Base-by-base conservation (phyloP, 768 basidiomycete genomes). In the Tephrocybe rancida region DNA sequence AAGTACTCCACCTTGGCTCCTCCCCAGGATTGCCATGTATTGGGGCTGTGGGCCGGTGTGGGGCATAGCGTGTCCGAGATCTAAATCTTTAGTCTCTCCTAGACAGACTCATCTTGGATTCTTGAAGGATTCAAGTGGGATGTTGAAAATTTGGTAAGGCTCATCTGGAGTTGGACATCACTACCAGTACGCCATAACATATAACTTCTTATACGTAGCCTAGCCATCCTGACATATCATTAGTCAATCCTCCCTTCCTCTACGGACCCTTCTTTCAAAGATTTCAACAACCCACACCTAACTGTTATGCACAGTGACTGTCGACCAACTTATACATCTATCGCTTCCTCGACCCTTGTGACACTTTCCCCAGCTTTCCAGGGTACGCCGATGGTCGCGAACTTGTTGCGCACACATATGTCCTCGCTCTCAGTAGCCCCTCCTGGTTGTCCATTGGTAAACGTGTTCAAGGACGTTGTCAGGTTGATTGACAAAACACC, bases 81-180 rank as follows among this genome's bases (percentile, higher is more conserved):
- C n/a, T n/a, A n/a, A n/a, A n/a, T n/a, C n/a, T n/a, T n/a, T n/a
- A n/a, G n/a, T n/a, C n/a, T n/a, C n/a, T n/a, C n/a, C n/a, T n/a
- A n/a, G n/a, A n/a, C n/a, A n/a, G n/a, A n/a, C n/a, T n/a, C n/a
- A n/a, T n/a, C n/a, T n/a, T n/a, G n/a, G 18, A 70, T 66, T 1
- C 32, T 72, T 4, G 42, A 53, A 0, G 56, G 55, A 1, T 44
- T 43, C 29, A 35, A 61, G 57, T 3, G 41, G 16, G 42, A 62
- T 13, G 53, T 62, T 77, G 77, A 74, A 65, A 74, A 19, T 76
- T 71, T 63, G 73, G 68, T 5, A 72, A 72, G 18, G 63, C 67
- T 24, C 70, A 77, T 52, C 71, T 73, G 0, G 56, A 75, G 34
- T 57, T 76, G 26, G 72, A 75, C 26, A 62, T 77, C 50, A 73